These are phyloP conservation scores for Rhynchospora breviuscula DNA, from an alignment of 176 grass and related monocot genomes.

Conservation along the genomic window DNA sequence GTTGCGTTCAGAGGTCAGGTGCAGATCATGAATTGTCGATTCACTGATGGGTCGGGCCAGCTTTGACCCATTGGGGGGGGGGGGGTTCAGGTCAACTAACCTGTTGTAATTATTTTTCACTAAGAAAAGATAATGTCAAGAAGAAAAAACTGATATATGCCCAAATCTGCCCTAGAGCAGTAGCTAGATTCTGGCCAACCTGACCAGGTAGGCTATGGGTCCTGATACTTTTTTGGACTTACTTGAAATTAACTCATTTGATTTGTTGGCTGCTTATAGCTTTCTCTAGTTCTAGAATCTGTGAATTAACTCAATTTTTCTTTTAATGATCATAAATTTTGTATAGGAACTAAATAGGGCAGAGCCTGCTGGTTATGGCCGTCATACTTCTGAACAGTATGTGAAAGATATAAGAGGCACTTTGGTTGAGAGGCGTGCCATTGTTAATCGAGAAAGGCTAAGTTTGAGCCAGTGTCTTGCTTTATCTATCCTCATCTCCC, in stretches of 20 bases:
- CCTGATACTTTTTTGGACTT: not conserved
- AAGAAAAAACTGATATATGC: not conserved
- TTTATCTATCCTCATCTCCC: conserved; percentile 63
- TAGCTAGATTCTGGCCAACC: not conserved
- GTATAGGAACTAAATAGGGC: conserved; percentile 70
- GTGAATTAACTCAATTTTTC: not conserved
- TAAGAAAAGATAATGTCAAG: not conserved
- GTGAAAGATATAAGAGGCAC: conserved; percentile 88
- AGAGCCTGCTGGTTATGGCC: conserved; percentile 70
- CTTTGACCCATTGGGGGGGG: not conserved
- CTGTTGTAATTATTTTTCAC: not conserved
- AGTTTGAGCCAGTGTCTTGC: conserved; percentile 95
- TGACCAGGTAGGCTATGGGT: not conserved
- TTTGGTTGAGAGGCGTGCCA: conserved; percentile 70
- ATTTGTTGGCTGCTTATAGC: not conserved
- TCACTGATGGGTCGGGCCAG: not conserved
- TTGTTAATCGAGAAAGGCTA: conserved; percentile 82
- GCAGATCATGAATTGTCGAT: not conserved
- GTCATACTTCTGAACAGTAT: conserved; percentile 65
- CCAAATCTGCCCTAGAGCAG: not conserved
- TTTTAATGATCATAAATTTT: conserved; percentile 15
- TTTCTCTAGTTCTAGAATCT: not conserved
- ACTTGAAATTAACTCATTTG: not conserved
- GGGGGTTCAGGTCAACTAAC: not conserved
- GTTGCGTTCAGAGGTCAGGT: not conserved